Evolutionary conservation across 2,329 filamentous ascomycete species (phyloP).

Genomic region (Ophiostoma sp.): DNA sequence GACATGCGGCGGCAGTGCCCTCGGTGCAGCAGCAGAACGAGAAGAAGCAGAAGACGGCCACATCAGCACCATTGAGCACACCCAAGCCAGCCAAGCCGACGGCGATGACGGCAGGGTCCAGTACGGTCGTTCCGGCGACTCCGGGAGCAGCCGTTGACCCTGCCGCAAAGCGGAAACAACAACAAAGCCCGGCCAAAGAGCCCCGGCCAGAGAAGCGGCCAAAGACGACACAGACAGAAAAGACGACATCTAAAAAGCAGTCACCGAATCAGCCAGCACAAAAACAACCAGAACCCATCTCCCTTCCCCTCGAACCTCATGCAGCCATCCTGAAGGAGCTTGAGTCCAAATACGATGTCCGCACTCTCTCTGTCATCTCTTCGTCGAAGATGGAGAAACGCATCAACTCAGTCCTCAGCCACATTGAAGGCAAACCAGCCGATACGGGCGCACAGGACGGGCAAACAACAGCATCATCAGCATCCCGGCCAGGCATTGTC

Average conservation of each 20-base stretch:
- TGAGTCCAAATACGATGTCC: slow-evolving; percentile 50
- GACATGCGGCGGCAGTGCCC: not conserved
- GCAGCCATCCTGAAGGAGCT: slow-evolving; percentile 48
- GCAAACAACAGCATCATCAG: not conserved
- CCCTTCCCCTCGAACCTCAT: slow-evolving; percentile 41
- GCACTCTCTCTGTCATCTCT: slow-evolving; percentile 56
- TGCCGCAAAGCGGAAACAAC: not conserved
- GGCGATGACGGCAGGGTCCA: not conserved
- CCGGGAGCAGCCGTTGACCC: slow-evolving; percentile 17
- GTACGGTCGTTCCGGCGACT: slow-evolving; percentile 21
- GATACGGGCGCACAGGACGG: not conserved
- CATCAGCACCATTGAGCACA: not conserved
- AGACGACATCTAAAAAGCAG: slow-evolving; percentile 31
- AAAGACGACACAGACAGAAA: slow-evolving; percentile 34
- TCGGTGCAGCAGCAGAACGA: not conserved
- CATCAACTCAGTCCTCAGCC: slow-evolving; percentile 46
- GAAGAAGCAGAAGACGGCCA: slow-evolving; percentile 24
- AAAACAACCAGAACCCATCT: slow-evolving; percentile 28
- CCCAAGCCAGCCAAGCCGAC: not conserved
- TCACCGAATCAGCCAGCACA: slow-evolving; percentile 32
- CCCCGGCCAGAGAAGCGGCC: slow-evolving; percentile 33
- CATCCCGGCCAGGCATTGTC: slow-evolving; percentile 37
- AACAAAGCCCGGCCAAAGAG: not conserved
- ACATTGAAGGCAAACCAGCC: slow-evolving; percentile 41
- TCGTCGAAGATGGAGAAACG: slow-evolving; percentile 61